Base-by-base conservation (phyloP, 2,329 filamentous ascomycete genomes). In the Ophiostoma triangulosporum region DNA sequence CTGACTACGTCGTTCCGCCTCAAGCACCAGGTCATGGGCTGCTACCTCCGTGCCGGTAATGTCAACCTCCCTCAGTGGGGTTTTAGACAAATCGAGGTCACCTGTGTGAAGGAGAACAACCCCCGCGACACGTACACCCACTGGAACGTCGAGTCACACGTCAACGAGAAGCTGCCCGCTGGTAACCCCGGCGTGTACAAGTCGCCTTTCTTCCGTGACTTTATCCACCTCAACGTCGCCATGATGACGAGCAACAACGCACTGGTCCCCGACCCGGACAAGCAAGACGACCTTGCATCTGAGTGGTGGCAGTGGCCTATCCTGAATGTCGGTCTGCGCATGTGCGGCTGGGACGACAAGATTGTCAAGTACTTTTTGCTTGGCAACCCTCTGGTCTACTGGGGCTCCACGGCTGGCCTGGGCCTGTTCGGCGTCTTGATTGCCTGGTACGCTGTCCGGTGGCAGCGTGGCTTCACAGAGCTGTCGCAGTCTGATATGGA, bases 171-270 rank as follows among this genome's bases (percentile, higher is more conserved):
- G 73, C 79, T 97, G 26, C 91, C 93, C 36, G 81, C 87, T 58
- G 85, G 86, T 62, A 86, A 96, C 68, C 87, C 93, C 53, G 88
- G 86, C 62, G 84, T 87, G 54, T 98, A 96, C 75, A 95, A 87
- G 72, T 97, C 91, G 33, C 93, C 94, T 2, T 98, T 98, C 77
- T 76, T 95, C 64, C 90, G 95, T 66, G 93, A 98, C 69, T 98
- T 98, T 64, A 84, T 98, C 59, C 93, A 98, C 68, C 74, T 97
- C 57, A 98, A 98, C 66, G 93, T 98, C 57, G 93, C 93, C 58
- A 98, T 98, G 93, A 96, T 97, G 91, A 98, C 93, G 3, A 97
- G 93, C 36, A 98, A 98, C 77, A 98, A 98, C 65, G 93, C 93
- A 24, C 81, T 98, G 46, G 88, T 98, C 20, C 93, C 93, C 4